A percentile compares a stretch with the other conserved stretches of the same genome.
phyloP scores from a whole-genome alignment of 495 filamentous ascomycete genomes.

The Eremomyces bilateralis region DNA sequence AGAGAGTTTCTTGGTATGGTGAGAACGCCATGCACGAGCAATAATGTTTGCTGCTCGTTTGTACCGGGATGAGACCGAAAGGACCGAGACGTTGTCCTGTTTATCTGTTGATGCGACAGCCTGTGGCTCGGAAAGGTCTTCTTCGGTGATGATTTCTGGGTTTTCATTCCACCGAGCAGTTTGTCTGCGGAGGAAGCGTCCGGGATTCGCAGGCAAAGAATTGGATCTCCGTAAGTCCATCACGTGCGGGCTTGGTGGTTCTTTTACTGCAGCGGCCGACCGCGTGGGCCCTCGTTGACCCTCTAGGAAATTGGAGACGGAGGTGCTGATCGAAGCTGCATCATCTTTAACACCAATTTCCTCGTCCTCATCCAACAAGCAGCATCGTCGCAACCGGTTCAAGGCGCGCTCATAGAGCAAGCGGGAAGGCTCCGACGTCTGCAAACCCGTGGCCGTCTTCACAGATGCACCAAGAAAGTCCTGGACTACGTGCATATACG shows the following conservation, averaged over 20 bases:
- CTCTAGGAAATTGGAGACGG: slow-evolving; percentile 2
- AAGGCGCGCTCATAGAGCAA: slow-evolving; percentile 14
- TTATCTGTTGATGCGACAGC: no score
- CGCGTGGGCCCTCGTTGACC: no score
- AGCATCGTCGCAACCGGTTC: slow-evolving; percentile 15
- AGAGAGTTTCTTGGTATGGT: slow-evolving; percentile 4
- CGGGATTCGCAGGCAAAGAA: no score
- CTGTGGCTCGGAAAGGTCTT: no score
- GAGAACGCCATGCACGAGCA: slow-evolving; percentile 12
- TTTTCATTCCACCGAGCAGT: no score
- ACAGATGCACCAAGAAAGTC: slow-evolving; percentile 60
- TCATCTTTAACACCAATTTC: slow-evolving; percentile 4
- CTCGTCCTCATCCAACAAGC: slow-evolving; percentile 18
- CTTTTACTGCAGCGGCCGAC: no score
- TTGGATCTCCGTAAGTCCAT: no score
- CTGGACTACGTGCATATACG: slow-evolving; percentile 65
- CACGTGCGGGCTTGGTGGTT: no score
- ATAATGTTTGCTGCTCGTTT: slow-evolving; percentile 9
- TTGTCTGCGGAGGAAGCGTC: no score
- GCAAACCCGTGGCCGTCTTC: slow-evolving; percentile 9
- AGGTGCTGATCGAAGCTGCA: slow-evolving; percentile 1
- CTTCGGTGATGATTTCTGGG: no score
- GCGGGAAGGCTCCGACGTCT: slow-evolving; percentile 7
- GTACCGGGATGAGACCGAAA: not conserved
- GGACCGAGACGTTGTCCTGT: no score